Evolutionary conservation across 148 eudicot genomes (phyloP).

Genomic region (Pouteria glomerata): DNA sequence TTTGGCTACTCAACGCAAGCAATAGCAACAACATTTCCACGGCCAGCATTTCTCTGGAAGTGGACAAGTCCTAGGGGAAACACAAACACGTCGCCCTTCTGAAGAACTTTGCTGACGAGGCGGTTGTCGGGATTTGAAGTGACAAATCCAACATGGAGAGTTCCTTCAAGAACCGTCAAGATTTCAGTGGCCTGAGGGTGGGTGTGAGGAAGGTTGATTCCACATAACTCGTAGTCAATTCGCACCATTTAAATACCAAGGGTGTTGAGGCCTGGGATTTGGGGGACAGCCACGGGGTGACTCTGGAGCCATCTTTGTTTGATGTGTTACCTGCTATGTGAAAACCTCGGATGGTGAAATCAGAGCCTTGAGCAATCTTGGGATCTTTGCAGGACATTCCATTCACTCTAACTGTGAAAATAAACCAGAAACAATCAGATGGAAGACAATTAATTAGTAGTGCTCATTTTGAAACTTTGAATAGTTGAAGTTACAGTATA

Average conservation of each 20-base stretch:
- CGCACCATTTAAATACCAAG: conserved; percentile 15
- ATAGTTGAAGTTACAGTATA: not conserved
- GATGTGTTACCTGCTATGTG: conserved; percentile 12
- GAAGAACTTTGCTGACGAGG: not conserved
- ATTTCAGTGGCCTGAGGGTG: conserved; percentile 19
- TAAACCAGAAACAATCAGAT: not conserved
- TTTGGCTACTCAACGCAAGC: conserved; percentile 20
- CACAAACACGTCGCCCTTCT: conserved; percentile 16
- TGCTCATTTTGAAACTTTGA: not conserved
- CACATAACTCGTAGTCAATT: conserved; percentile 13
- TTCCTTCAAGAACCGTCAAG: conserved; percentile 13
- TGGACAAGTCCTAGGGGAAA: conserved; percentile 8
- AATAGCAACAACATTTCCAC: conserved; percentile 10
- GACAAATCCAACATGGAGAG: conserved; percentile 14
- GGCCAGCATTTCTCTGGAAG: conserved; percentile 10
- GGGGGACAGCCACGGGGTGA: conserved; percentile 9
- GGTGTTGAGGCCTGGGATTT: conserved; percentile 15
- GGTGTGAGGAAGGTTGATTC: conserved; percentile 17
- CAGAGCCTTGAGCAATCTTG: conserved; percentile 4
- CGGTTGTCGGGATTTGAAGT: conserved; percentile 15
- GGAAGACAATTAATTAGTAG: not conserved
- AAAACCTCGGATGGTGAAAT: conserved; percentile 16
- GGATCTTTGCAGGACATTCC: conserved; percentile 11
- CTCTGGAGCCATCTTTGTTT: conserved; percentile 13
- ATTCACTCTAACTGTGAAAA: not conserved